Conservation (phyloP, 495 filamentous ascomycete genomes). For the Hypoxylon rickii region DNA sequence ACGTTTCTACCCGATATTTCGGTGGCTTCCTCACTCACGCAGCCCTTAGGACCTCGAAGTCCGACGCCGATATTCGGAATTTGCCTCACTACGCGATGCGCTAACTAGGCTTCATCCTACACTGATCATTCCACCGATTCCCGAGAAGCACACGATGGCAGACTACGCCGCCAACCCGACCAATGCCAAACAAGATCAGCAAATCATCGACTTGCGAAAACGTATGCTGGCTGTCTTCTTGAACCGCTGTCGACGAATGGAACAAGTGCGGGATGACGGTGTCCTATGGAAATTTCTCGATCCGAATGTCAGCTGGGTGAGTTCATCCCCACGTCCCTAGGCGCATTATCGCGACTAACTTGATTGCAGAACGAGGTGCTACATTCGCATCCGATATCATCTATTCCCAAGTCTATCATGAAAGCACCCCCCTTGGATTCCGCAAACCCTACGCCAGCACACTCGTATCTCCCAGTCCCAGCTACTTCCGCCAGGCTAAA, state of each 20-base stretch:
- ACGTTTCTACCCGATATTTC: conserved; percentile 39
- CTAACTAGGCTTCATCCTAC: conserved; percentile 91
- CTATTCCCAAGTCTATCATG: conserved; percentile 89
- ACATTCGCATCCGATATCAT: conserved; percentile 84
- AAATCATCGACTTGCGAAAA: conserved; percentile 94
- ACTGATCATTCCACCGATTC: conserved; percentile 92
- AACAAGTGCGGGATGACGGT: conserved; percentile 88
- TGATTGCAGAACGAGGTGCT: conserved; percentile 81
- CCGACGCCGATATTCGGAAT: conserved; percentile 93
- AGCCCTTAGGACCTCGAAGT: conserved; percentile 83
- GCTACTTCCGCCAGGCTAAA: conserved; percentile 84
- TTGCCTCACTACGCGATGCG: conserved; percentile 87
- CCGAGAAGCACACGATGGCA: conserved; percentile 97
- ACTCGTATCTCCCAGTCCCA: conserved; percentile 85
- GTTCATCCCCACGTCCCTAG: conserved; percentile 16
- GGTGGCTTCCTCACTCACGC: conserved; percentile 23
- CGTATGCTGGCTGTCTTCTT: conserved; percentile 95
- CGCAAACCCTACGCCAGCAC: conserved; percentile 86
- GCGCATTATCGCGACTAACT: conserved; percentile 38
- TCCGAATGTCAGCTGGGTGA: conserved; percentile 97
- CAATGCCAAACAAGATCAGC: conserved; percentile 94
- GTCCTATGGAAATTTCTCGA: conserved; percentile 98
- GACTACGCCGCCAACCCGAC: conserved; percentile 98
- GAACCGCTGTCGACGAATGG: conserved; percentile 90
- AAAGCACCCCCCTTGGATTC: conserved; percentile 92